phyloP scores from a whole-genome alignment of 106 monocot genomes.

The Alisma plantagoaquatica region DNA sequence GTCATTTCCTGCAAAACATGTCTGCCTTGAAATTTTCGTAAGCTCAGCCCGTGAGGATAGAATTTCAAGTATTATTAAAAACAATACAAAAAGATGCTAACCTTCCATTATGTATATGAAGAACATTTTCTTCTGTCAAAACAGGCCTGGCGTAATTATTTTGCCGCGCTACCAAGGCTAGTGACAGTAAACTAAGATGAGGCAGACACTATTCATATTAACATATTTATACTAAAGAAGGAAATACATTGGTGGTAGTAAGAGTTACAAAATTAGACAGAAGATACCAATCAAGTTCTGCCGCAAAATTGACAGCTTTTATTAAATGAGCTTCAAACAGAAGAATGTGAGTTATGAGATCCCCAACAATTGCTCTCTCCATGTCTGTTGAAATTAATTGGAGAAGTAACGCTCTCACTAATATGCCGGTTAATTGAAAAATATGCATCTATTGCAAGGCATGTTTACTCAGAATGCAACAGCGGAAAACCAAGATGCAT shows the following conservation, averaged over 20 bases:
- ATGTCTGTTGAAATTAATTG: too few relatives aligned
- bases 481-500: too few relatives aligned
- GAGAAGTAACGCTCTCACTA: too few relatives aligned
- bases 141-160: conserved; percentile 90
- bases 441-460: neutral
- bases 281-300: conserved; percentile 93
- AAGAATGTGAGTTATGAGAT: conserved; percentile 70
- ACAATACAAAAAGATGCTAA: conserved; percentile 11
- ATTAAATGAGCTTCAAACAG: conserved; percentile 57
- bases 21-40: conserved; percentile 28
- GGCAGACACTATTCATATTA: too few relatives aligned
- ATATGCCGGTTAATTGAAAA: neutral
- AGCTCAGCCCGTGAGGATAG: neutral
- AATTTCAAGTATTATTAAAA: neutral
- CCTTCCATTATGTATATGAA: conserved; percentile 97
- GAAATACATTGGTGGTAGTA: neutral
- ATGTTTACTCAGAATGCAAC: neutral
- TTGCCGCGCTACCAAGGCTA: conserved; percentile 76
- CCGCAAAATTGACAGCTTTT: conserved; percentile 79
- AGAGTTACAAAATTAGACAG: neutral
- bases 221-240: neutral
- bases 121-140: conserved; percentile 62
- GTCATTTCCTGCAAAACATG: conserved; percentile 99
- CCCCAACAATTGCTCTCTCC: conserved; percentile 94
- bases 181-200: conserved; percentile 63